Evolutionary conservation across 345 rosid genomes (phyloP), one percentile per base, ranked within the genome.

Genomic region (Salix caprea): DNA sequence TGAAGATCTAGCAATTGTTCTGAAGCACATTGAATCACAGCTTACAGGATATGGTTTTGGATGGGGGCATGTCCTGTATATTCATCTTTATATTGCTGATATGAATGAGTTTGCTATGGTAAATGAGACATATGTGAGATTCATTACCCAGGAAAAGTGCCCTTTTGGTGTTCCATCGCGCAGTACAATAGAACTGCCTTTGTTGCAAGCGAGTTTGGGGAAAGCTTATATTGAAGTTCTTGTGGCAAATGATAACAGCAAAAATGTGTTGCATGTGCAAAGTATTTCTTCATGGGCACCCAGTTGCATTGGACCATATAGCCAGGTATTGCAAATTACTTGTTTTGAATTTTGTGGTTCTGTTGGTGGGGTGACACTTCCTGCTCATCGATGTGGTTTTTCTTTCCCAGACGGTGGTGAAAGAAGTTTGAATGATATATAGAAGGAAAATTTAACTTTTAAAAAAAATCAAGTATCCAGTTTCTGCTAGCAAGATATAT

Each of bases 271-370:
- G 81, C 99, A 96, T 79, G 99, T 96, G 7, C 98, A 93, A 74
- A 96, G 98, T 81, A 93, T 93, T 70, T 96, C 99, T 54, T 87
- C 88, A 70, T 96, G 99, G 99, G 99, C 99, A 73, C 99, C 99
- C 52, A 92, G 99, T 84, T 93, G 99, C 90, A 96, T 96, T 56
- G 99, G 99, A 74, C 99, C 99, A 70, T 96, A 93, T 76, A 93
- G 99, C 82, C 99, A 96, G 96, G 99, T 92, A 82, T 60, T 56
- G 50, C 44, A 36, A 76, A 39, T 65, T 64, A 54, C 77, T 74
- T 24, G 42, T 24, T 48, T 14, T 70, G 62, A 56, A 56, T 56
- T n/a, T n/a, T 21, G 1, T 56, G 60, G 62, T 56, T 56, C 5
- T 56, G 28, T 9, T 56, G 62, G 62, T 56, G 23, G 28, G 9